A percentile compares a stretch with the other conserved stretches of the same genome.
Evolutionary conservation across 148 eudicot genomes (phyloP).

Genomic region (Selenicereus undatus): DNA sequence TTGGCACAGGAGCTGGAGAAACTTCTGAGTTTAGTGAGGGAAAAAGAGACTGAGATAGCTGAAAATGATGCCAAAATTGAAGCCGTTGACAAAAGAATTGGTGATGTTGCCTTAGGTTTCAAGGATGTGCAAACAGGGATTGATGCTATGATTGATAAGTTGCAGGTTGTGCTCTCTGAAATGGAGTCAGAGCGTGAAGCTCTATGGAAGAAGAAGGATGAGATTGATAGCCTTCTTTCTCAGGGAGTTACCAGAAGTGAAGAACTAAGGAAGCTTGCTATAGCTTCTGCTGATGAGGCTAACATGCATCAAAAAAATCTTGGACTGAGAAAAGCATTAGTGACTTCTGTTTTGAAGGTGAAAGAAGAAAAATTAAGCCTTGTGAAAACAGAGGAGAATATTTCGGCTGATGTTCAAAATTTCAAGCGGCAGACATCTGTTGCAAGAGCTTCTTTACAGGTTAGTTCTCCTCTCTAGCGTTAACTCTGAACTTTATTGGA

Average conservation of each 20-base stretch:
- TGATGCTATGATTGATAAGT: constrained; percentile 33
- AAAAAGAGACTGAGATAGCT: constrained; percentile 68
- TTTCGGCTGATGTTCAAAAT: constrained; percentile 48
- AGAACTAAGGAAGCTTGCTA: constrained; percentile 50
- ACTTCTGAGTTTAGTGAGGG: constrained; percentile 56
- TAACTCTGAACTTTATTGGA: not conserved
- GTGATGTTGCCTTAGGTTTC: constrained; percentile 50
- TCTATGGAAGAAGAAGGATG: constrained; percentile 48
- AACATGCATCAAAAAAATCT: constrained; percentile 44
- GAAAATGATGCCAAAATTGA: constrained; percentile 51
- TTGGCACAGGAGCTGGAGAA: constrained; percentile 53
- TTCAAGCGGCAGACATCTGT: constrained; percentile 55
- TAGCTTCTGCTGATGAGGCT: constrained; percentile 46
- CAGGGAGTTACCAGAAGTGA: constrained; percentile 41
- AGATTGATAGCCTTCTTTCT: constrained; percentile 45
- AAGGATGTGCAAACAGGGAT: constrained; percentile 44
- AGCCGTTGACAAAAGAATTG: constrained; percentile 57
- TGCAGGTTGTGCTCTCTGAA: constrained; percentile 41
- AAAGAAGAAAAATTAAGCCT: constrained; percentile 55
- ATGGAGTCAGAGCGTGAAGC: constrained; percentile 44
- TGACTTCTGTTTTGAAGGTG: constrained; percentile 41
- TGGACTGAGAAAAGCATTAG: constrained; percentile 44
- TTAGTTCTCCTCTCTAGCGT: constrained; percentile 21
- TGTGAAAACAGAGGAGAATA: constrained; percentile 51
- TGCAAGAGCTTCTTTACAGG: constrained; percentile 75